Evolutionary conservation across 306 rosid genomes (phyloP), one percentile per base, ranked within the genome.

Genomic region (Medicago arabica): DNA sequence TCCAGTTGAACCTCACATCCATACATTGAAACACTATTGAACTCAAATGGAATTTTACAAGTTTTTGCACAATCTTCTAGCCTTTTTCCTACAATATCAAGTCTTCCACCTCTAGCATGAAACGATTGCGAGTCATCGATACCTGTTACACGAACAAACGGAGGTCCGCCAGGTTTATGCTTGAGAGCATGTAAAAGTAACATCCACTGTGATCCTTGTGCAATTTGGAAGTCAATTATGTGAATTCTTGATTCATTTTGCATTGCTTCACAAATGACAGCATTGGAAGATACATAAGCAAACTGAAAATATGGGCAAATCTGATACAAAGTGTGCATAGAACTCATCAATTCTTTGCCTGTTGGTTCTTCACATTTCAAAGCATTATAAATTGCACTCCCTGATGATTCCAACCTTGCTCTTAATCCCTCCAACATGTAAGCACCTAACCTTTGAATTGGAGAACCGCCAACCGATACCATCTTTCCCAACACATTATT

Each of bases 31-130:
- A 91, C 99, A 74, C 83, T 85, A 70, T 87, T 87, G 73, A 96
- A 96, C 86, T 96, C 92, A 59, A 96, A 96, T 31, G 86, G 90
- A 54, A 96, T 86, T 8, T 84, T 78, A 64, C 72, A 61, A 5
- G 80, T 67, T 39, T 71, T 61, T 1, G 98, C 98, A 54, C 54
- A 59, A 10, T 82, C 62, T 0, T 83, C 60, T 58, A 96, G 82
- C 59, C 34, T 77, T 76, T 88, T 57, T 34, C 90, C 90, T 9
- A 96, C 97, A 3, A 91, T 81, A 7, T 89, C 18, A 79, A 96
- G 98, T 71, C 92, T 98, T 67, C 99, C 99, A 1, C 97, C 99
- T 18, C 99, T 89, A 51, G 98, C 99, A 79, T 88, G 87, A 59
- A 63, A 58, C 8, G 99, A 96, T 50, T 87, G 96, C n/a, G 92